Conservation (phyloP, 2,329 filamentous ascomycete genomes). For the Bretziella fagacearum region DNA sequence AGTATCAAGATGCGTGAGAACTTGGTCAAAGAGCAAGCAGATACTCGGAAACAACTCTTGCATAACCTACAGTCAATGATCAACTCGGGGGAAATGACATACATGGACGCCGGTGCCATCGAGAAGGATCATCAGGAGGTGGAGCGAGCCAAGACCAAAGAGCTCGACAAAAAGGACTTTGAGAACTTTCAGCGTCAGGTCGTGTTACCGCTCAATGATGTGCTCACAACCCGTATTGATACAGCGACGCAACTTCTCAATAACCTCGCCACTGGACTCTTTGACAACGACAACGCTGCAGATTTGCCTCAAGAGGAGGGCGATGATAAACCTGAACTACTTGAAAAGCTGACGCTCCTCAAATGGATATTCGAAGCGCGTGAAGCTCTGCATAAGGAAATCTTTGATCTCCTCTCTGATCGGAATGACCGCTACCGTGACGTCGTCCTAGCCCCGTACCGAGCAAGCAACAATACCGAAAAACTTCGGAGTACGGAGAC, state of each 20-base stretch:
- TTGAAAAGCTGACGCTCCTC: conserved; percentile 84
- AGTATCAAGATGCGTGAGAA: conserved; percentile 43
- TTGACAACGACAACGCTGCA: conserved; percentile 38
- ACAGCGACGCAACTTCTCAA: conserved; percentile 51
- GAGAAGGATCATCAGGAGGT: conserved; percentile 56
- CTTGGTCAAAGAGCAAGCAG: conserved; percentile 30
- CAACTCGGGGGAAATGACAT: conserved; percentile 58
- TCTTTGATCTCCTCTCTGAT: conserved; percentile 70
- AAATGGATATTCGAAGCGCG: conserved; percentile 96
- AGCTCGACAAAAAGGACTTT: conserved; percentile 63
- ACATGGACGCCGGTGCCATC: conserved; percentile 65
- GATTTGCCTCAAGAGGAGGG: conserved; percentile 88
- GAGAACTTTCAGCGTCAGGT: conserved; percentile 71
- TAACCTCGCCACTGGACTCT: conserved; percentile 8
- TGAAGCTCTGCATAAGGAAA: conserved; percentile 70
- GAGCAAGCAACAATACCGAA: conserved; percentile 53
- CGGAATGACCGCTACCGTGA: conserved; percentile 75
- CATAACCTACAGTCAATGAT: conserved; percentile 66
- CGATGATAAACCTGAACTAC: conserved; percentile 79
- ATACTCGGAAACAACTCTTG: conserved; percentile 47
- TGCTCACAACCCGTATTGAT: conserved; percentile 58
- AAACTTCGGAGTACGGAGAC: conserved; percentile 62
- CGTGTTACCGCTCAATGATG: conserved; percentile 65
- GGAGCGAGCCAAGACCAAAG: conserved; percentile 54
- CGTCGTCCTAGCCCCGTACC: conserved; percentile 69